A percentile compares a stretch with the other conserved stretches of the same genome.
Evolutionary conservation across 2,329 filamentous ascomycete species (phyloP).

Genomic region (Colletotrichum kahawae): DNA sequence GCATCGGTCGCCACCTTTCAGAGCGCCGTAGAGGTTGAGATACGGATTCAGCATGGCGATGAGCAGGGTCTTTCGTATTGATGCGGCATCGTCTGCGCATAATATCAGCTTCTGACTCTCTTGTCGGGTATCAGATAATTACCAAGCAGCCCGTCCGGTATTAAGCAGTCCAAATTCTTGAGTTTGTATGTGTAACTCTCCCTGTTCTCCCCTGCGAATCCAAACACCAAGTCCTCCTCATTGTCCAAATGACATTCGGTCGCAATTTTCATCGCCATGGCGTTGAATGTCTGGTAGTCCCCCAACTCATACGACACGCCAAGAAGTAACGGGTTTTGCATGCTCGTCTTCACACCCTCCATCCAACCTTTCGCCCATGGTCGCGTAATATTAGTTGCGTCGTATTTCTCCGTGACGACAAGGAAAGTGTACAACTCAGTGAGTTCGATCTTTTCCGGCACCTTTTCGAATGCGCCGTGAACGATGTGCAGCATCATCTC

Average conservation of each 20-base stretch:
- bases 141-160: neutral
- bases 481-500: conserved; percentile 33
- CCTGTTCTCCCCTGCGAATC: neutral
- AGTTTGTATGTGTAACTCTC: neutral
- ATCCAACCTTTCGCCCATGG: conserved; percentile 30
- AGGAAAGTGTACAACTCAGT: conserved; percentile 31
- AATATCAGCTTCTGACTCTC: neutral
- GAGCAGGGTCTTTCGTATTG: neutral
- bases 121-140: accelerated
- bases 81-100: neutral
- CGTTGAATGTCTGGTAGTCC: conserved; percentile 24
- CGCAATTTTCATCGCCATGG: conserved; percentile 26
- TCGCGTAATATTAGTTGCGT: conserved; percentile 26
- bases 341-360: conserved; percentile 8
- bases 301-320: conserved; percentile 38
- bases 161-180: neutral
- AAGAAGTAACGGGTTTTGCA: conserved; percentile 26
- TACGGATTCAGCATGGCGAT: neutral
- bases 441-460: conserved; percentile 26
- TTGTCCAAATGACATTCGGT: conserved; percentile 21
- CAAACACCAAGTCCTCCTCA: conserved; percentile 6
- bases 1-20: neutral
- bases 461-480: conserved; percentile 31
- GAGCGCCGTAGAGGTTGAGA: neutral
- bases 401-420: conserved; percentile 35